Percentiles rank a stretch among this genome's conserved stretches.
phyloP scores from a whole-genome alignment of 371 early-diverging fungal species.

The Dichotomocladium elegans region DNA sequence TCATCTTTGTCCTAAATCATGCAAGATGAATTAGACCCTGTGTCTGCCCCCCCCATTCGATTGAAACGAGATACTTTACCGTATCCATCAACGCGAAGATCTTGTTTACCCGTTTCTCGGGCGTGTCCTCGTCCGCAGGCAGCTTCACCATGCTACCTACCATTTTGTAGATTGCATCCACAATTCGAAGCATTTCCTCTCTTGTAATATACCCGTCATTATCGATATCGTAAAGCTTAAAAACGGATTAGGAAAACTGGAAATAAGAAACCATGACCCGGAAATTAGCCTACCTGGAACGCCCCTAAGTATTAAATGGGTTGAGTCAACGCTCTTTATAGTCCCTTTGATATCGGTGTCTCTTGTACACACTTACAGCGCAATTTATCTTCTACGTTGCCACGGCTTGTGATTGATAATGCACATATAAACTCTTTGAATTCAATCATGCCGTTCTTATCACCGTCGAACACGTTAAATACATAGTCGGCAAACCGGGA shows the following conservation, averaged over 20 bases:
- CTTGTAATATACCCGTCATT: slow-evolving; percentile 85
- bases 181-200: slow-evolving; percentile 88
- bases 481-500: slow-evolving; percentile 88
- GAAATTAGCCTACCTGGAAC: slow-evolving; percentile 32
- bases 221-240: slow-evolving; percentile 91
- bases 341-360: too few relatives aligned
- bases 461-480: slow-evolving; percentile 85
- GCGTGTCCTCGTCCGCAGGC: slow-evolving; percentile 91
- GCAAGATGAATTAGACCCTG: not conserved
- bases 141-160: slow-evolving; percentile 88
- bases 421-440: slow-evolving; percentile 93
- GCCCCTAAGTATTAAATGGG: slow-evolving; percentile 32
- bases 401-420: slow-evolving; percentile 82
- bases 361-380: slow-evolving; percentile 61
- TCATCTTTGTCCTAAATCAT: slow-evolving; percentile 67
- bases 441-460: slow-evolving; percentile 86
- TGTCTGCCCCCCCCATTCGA: not conserved
- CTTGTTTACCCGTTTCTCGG: slow-evolving; percentile 88
- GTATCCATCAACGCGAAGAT: slow-evolving; percentile 88
- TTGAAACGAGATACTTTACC: too few relatives aligned
- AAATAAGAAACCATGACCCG: too few relatives aligned
- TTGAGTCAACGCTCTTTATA: too few relatives aligned
- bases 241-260: too few relatives aligned
- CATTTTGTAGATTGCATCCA: slow-evolving; percentile 93
- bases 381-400: slow-evolving; percentile 85